Conservation (phyloP, 2,329 filamentous ascomycete species). For the Mycosphaerella arachidis region DNA sequence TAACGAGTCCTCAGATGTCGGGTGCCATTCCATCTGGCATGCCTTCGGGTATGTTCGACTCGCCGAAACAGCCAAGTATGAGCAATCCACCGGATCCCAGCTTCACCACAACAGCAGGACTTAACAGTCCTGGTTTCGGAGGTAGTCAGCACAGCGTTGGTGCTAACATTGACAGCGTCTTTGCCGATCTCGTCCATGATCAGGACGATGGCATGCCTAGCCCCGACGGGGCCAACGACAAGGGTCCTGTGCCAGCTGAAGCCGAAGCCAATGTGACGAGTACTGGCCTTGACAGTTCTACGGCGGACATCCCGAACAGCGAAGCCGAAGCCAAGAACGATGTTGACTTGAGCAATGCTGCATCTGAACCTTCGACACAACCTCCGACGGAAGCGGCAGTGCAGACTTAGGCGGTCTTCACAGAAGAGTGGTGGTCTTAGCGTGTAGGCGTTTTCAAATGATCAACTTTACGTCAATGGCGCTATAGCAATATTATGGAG, state of each 20-base stretch:
- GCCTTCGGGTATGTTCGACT: constrained; percentile 29
- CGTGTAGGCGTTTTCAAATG: neutral
- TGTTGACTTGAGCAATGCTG: neutral
- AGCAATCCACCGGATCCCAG: constrained; percentile 7
- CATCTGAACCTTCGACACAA: neutral
- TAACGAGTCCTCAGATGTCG: constrained; percentile 14
- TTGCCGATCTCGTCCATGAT: constrained; percentile 34
- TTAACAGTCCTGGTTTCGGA: constrained; percentile 31
- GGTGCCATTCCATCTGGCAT: constrained; percentile 19
- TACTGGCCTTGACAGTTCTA: neutral
- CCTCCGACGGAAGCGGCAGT: neutral
- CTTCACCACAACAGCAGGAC: constrained; percentile 22
- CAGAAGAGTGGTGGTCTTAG: neutral
- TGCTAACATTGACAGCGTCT: constrained; percentile 32
- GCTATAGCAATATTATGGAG: neutral
- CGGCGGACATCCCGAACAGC: neutral
- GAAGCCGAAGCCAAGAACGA: neutral
- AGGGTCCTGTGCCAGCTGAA: constrained; percentile 6
- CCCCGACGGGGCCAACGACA: constrained; percentile 21
- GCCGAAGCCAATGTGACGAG: neutral
- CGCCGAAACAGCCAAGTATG: constrained; percentile 24
- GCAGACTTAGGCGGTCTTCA: neutral
- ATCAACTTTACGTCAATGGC: neutral
- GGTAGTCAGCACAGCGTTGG: constrained; percentile 29
- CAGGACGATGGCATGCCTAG: constrained; percentile 25